phyloP scores from a whole-genome alignment of 306 rosid species.

The Sesbania bispinosa region DNA sequence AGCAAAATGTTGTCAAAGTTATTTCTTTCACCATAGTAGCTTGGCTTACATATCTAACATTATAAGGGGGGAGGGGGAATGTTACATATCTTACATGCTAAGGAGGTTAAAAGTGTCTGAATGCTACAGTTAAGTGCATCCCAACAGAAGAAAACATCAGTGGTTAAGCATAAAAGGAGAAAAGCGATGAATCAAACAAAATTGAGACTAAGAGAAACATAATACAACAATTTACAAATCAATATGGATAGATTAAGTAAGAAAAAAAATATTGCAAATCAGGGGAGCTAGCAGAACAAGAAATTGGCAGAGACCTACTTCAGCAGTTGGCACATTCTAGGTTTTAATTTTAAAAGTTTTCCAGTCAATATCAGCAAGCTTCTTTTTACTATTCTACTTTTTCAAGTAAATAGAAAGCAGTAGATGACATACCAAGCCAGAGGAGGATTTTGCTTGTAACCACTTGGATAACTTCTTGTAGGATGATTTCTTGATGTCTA shows the following conservation, averaged over 20 bases:
- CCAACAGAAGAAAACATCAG: neutral
- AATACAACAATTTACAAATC: neutral
- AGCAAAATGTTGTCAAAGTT: neutral
- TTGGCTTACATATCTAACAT: constrained; percentile 1
- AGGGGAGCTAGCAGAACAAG: neutral
- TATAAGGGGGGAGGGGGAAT: no score
- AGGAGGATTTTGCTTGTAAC: constrained; percentile 75
- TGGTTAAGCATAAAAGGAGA: neutral
- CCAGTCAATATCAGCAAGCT: constrained; percentile 10
- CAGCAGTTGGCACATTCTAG: neutral
- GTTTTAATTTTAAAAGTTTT: neutral
- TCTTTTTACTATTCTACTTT: neutral
- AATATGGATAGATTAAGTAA: neutral
- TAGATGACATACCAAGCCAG: constrained; percentile 63
- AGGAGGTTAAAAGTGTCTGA: neutral
- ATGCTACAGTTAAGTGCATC: neutral
- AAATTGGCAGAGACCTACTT: neutral
- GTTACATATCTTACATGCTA: constrained; percentile 20
- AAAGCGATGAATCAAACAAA: neutral
- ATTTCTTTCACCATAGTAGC: neutral
- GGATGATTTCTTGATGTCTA: constrained; percentile 91
- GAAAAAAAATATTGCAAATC: neutral
- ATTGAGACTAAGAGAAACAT: neutral
- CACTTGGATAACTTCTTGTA: constrained; percentile 89
- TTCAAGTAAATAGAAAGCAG: neutral